Percentiles rank a stretch among this genome's conserved stretches.
Conservation (phyloP, 176 grass and related monocot species). For the Oryza glumipatula region DNA sequence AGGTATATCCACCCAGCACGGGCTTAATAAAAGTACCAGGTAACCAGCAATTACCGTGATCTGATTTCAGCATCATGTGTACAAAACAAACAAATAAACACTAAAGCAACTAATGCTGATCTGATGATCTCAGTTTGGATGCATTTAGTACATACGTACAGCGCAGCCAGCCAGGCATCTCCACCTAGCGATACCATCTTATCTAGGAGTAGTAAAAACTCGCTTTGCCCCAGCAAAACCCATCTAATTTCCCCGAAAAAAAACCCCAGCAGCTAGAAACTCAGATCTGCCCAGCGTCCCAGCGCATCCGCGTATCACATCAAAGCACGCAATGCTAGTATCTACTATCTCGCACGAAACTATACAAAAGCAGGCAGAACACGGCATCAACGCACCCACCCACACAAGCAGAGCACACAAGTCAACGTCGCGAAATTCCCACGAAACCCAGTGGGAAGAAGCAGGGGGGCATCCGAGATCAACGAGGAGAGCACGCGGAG, state of each 20-base stretch:
- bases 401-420: neutral
- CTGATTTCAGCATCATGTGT: too few species aligned
- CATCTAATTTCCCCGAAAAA: neutral
- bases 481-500: neutral
- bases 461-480: neutral
- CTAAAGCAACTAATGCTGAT: too few species aligned
- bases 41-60: too few species aligned
- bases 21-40: too few species aligned
- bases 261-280: neutral
- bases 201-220: too few species aligned
- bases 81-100: too few species aligned
- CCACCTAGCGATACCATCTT: too few species aligned
- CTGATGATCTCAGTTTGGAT: too few species aligned
- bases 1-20: too few species aligned
- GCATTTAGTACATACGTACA: too few species aligned
- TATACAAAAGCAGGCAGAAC: neutral
- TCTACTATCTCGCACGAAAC: neutral
- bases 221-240: too few species aligned
- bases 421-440: neutral
- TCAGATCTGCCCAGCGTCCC: neutral
- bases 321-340: neutral
- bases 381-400: neutral
- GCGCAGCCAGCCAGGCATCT: too few species aligned
- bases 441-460: neutral
- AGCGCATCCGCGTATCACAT: neutral